A percentile compares a stretch with the other conserved stretches of the same genome.
These are phyloP conservation scores for Fusarium fracticaudum DNA, from an alignment of 2,329 filamentous ascomycete species.

Conservation along the genomic window DNA sequence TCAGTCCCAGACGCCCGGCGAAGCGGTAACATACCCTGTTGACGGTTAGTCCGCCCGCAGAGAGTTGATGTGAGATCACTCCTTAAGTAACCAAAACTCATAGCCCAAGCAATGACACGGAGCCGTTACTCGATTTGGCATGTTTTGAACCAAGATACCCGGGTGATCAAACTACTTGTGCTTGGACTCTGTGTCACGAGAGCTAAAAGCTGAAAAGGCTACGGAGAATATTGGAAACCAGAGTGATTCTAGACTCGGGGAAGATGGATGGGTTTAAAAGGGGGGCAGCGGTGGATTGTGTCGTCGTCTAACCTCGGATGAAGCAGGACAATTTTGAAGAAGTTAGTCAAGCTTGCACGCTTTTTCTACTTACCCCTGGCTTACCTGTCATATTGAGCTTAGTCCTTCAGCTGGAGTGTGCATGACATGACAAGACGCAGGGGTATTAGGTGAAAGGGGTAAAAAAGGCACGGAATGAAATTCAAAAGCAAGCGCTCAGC, in stretches of 20 bases:
- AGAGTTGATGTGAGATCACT: background rate
- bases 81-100: background rate
- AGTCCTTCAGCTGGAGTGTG: conserved; percentile 1
- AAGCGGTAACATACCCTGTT: background rate
- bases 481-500: background rate
- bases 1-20: background rate
- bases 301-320: background rate
- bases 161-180: background rate
- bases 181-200: background rate
- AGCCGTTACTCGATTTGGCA: conserved; percentile 12
- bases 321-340: background rate
- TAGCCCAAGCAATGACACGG: background rate
- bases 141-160: background rate
- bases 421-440: background rate
- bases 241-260: background rate
- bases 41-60: background rate
- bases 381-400: background rate
- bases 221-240: background rate
- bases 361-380: background rate
- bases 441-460: background rate
- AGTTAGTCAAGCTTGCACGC: background rate
- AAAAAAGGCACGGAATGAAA: background rate
- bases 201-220: background rate
- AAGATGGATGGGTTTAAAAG: background rate
- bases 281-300: background rate